phyloP scores from a whole-genome alignment of 805 yeast genomes.

The Candida cerambycidarum region DNA sequence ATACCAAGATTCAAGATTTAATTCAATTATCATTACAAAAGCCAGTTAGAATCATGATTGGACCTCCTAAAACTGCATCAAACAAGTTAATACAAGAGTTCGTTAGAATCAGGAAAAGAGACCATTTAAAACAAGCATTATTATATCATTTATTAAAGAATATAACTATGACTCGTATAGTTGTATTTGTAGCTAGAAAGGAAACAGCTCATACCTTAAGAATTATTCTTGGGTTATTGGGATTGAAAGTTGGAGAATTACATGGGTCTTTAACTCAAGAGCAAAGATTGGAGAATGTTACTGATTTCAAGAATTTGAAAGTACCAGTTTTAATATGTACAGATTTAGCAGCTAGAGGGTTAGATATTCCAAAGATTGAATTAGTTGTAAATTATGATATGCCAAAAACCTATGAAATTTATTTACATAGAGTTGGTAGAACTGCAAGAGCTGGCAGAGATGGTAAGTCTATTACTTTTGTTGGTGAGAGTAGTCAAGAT shows the following conservation, averaged over 20 bases:
- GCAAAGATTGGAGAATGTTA: slow-evolving; percentile 84
- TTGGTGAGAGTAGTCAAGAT: slow-evolving; percentile 87
- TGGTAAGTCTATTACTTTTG: slow-evolving; percentile 90
- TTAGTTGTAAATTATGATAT: slow-evolving; percentile 92
- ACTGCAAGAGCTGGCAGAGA: slow-evolving; percentile 99
- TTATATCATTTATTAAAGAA: slow-evolving; percentile 68
- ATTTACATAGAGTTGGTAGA: slow-evolving; percentile 97
- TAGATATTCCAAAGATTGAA: slow-evolving; percentile 97
- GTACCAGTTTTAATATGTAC: slow-evolving; percentile 94
- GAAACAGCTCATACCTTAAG: slow-evolving; percentile 87
- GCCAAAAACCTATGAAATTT: slow-evolving; percentile 90
- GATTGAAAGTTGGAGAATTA: slow-evolving; percentile 74
- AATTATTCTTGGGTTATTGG: slow-evolving; percentile 69
- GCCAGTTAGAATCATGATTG: slow-evolving; percentile 94
- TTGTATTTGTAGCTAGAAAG: slow-evolving; percentile 89
- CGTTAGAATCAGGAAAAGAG: slow-evolving; percentile 91
- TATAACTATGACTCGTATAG: slow-evolving; percentile 72
- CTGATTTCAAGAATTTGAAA: slow-evolving; percentile 73
- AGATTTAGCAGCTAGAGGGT: slow-evolving; percentile 98
- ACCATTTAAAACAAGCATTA: slow-evolving; percentile 77
- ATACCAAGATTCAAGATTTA: slow-evolving; percentile 83
- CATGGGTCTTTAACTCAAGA: slow-evolving; percentile 88
- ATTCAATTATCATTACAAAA: slow-evolving; percentile 82
- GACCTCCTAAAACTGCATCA: slow-evolving; percentile 95
- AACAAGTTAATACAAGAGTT: slow-evolving; percentile 89